Evolutionary conservation across 495 filamentous ascomycete species (phyloP).

Genomic region (Pyrenopolyporus hunteri): DNA sequence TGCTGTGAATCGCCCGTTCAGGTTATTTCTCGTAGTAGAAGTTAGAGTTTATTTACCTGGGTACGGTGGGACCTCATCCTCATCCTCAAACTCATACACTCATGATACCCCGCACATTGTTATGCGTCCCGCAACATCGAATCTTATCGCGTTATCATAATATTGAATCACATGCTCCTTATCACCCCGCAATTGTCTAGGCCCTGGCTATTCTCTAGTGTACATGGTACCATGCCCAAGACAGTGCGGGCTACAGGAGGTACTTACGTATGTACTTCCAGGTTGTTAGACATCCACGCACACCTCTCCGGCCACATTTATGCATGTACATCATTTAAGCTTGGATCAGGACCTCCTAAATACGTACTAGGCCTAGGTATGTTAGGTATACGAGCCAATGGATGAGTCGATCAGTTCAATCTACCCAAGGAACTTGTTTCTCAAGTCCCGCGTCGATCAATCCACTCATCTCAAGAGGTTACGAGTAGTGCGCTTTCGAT

Average conservation of each 20-base stretch:
- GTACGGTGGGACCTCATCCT: no score
- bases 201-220: constrained; percentile 4
- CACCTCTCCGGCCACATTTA: no score
- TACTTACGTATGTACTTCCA: not conserved
- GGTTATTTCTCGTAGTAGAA: not conserved
- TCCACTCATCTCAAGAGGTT: no score
- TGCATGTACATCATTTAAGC: no score
- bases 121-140: constrained; percentile 1
- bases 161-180: constrained; percentile 13
- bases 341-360: no score
- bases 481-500: no score
- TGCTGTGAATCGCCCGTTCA: not conserved
- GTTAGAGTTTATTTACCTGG: not conserved
- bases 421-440: no score
- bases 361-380: no score
- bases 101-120: constrained; percentile 24
- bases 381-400: no score
- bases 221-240: not conserved
- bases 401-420: no score
- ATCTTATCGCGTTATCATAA: constrained; percentile 24
- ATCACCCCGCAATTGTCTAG: constrained; percentile 29
- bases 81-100: constrained; percentile 1
- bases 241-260: not conserved
- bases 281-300: no score
- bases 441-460: no score